Conservation (phyloP, 2,329 filamentous ascomycete genomes). For the Chlorencoelia australis region DNA sequence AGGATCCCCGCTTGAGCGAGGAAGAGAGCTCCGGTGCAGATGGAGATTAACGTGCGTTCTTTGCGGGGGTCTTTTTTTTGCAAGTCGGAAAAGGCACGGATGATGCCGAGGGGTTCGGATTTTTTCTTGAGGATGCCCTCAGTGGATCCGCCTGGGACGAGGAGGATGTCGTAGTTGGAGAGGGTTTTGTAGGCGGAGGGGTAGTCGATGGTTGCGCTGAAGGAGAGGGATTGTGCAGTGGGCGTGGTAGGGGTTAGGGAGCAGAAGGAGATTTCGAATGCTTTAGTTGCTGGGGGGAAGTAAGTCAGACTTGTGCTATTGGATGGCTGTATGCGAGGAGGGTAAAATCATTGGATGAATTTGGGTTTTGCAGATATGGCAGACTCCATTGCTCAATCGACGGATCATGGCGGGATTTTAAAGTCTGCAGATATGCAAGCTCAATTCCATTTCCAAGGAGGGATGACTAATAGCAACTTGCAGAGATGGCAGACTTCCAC, state of each 20-base stretch:
- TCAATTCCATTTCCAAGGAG: no score
- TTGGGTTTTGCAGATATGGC: slow-evolving; percentile 1
- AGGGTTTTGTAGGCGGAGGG: slow-evolving; percentile 63
- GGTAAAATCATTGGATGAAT: no score
- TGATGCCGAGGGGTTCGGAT: slow-evolving; percentile 58
- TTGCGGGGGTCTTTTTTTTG: slow-evolving; percentile 70
- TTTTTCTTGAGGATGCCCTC: slow-evolving; percentile 57
- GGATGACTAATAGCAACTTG: no score
- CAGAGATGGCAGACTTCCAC: no score
- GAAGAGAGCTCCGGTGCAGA: slow-evolving; percentile 72
- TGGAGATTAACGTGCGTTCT: slow-evolving; percentile 70
- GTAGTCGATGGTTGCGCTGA: slow-evolving; percentile 67
- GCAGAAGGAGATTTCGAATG: slow-evolving; percentile 21
- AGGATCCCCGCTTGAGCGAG: slow-evolving; percentile 69
- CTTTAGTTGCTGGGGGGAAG: slow-evolving; percentile 19
- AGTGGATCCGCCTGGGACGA: slow-evolving; percentile 60
- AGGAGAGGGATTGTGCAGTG: slow-evolving; percentile 53
- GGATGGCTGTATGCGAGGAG: no score
- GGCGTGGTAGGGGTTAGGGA: slow-evolving; percentile 41
- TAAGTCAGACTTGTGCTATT: no score
- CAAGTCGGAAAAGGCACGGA: slow-evolving; percentile 67
- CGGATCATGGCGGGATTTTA: slow-evolving; percentile 8
- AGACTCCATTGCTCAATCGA: no score
- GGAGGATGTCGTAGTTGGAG: slow-evolving; percentile 58
- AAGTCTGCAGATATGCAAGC: no score